Evolutionary conservation across 2,329 filamentous ascomycete species (phyloP).

Genomic region (Alternaria metachromatica): DNA sequence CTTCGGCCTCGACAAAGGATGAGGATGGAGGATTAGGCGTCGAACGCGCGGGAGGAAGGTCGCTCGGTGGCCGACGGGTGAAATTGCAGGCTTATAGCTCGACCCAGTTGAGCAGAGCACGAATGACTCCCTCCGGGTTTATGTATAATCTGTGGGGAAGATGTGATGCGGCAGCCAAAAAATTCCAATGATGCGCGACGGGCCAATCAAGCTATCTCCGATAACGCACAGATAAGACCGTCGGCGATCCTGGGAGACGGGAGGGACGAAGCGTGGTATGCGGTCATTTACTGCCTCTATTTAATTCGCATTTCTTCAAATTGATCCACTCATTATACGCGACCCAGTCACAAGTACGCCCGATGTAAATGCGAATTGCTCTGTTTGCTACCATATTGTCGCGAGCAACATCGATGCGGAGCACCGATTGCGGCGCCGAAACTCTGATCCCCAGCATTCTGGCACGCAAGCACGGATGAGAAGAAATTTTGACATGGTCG

Average conservation of each 20-base stretch:
- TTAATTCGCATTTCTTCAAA: background rate
- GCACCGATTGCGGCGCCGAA: conserved; percentile 31
- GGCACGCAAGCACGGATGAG: conserved; percentile 21
- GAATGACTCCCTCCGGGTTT: conserved; percentile 37
- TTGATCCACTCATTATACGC: background rate
- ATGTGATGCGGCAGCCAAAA: conserved; percentile 38
- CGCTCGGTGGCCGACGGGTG: conserved; percentile 24
- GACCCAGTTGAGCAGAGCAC: conserved; percentile 35
- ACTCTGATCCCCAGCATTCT: conserved; percentile 15
- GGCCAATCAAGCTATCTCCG: conserved; percentile 39
- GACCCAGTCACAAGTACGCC: background rate
- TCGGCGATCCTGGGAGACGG: conserved; percentile 20
- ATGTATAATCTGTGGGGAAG: conserved; percentile 42
- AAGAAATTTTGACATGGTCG: conserved; percentile 32
- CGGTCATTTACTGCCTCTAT: background rate
- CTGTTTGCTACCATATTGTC: conserved; percentile 3
- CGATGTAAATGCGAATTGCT: background rate
- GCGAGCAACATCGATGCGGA: conserved; percentile 5
- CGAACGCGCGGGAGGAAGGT: conserved; percentile 24
- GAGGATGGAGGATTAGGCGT: conserved; percentile 18
- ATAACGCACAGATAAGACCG: conserved; percentile 39
- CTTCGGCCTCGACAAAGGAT: conserved; percentile 40
- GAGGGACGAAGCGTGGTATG: background rate
- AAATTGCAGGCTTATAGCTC: conserved; percentile 44
- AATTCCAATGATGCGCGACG: conserved; percentile 38